Conservation (phyloP, 208 protist genomes). For the Trichomonas tenax region DNA sequence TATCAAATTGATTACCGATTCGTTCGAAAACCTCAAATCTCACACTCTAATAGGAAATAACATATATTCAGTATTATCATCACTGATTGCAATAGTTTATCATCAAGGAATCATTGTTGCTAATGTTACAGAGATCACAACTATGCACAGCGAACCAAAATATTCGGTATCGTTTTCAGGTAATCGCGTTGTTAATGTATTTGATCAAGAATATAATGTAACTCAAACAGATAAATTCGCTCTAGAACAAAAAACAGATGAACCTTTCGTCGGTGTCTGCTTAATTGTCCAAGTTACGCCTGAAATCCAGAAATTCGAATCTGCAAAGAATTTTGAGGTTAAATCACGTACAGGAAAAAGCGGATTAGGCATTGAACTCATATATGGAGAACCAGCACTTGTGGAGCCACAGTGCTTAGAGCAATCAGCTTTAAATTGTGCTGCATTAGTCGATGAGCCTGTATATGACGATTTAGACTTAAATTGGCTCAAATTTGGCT, state of each 20-base stretch:
- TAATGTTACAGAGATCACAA: not conserved
- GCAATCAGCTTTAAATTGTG: not conserved
- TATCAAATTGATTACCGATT: not conserved
- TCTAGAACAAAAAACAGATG: not conserved
- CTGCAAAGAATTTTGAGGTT: not conserved
- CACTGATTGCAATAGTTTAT: not conserved
- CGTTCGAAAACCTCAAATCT: not conserved
- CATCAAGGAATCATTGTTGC: not conserved
- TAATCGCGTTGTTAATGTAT: not conserved
- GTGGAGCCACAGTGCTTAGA: not conserved
- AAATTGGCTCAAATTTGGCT: not conserved
- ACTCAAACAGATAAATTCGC: not conserved
- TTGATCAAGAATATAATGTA: not conserved
- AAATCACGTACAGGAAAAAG: not conserved
- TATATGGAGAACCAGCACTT: not conserved
- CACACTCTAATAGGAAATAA: not conserved
- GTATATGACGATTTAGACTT: not conserved
- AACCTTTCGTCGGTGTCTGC: not conserved
- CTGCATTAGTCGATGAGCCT: not conserved
- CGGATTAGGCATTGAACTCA: not conserved
- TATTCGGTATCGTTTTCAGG: not conserved
- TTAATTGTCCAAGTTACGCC: not conserved
- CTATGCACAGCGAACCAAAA: not conserved
- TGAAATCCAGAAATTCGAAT: not conserved
- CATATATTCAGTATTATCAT: not conserved